These are phyloP conservation scores for Aspergillus bertholletiae DNA, from an alignment of 495 filamentous ascomycete genomes.

Conservation along the genomic window DNA sequence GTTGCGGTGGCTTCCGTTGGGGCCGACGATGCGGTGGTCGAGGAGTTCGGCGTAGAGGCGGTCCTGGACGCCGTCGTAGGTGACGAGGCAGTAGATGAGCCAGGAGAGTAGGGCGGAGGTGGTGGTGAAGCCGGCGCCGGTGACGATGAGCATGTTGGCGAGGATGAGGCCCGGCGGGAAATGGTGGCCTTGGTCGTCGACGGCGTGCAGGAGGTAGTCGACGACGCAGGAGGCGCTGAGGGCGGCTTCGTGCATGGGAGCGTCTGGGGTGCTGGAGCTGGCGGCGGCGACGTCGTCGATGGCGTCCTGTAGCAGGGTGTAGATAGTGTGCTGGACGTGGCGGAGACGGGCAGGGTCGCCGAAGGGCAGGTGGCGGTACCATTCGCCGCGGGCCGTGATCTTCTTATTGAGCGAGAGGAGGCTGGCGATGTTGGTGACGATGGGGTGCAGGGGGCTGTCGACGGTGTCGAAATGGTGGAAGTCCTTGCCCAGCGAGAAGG, in stretches of 20 bases:
- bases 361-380: constrained; percentile 50
- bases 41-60: constrained; percentile 49
- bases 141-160: constrained; percentile 28
- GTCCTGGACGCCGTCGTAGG: constrained; percentile 49
- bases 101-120: constrained; percentile 50
- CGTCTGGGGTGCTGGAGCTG: constrained; percentile 22
- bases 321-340: constrained; percentile 19
- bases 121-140: constrained; percentile 56
- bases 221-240: constrained; percentile 40
- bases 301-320: constrained; percentile 21
- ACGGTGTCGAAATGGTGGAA: constrained; percentile 44
- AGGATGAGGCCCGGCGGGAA: constrained; percentile 37
- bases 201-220: constrained; percentile 44
- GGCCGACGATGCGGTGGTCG: constrained; percentile 34
- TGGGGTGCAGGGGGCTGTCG: constrained; percentile 36
- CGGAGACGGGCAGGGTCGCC: constrained; percentile 43
- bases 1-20: constrained; percentile 22
- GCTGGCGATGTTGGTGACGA: constrained; percentile 35
- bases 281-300: constrained; percentile 20
- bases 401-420: constrained; percentile 50
- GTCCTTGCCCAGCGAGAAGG: constrained; percentile 44
- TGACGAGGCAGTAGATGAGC: constrained; percentile 48
- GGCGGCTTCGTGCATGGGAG: constrained; percentile 46
- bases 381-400: constrained; percentile 38
- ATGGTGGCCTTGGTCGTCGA: constrained; percentile 48